Evolutionary conservation across 805 yeast genomes (phyloP), one percentile per base, ranked within the genome.

Genomic region (Candida dajiaensis): DNA sequence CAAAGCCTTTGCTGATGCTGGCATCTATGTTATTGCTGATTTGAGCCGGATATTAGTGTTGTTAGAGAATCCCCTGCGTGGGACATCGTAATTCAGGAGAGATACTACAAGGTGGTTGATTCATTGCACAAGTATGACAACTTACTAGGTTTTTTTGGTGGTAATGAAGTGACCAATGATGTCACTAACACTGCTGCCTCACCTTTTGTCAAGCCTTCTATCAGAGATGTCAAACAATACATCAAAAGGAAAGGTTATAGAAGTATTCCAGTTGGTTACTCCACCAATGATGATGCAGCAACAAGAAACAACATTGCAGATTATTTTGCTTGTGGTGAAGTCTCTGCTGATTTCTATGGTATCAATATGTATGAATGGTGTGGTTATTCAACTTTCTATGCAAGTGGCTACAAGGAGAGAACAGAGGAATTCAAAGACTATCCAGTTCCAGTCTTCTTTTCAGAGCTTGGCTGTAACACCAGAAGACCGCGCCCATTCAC

Each of bases 131-230:
- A 77, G 57, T 92, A 90, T 69, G 68, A 83, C 41, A 92, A 92
- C 68, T 78, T 88, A 18, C 73, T 92, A 52, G 99, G 98, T 2
- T 90, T 88, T 76, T 90, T 92, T 68, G 98, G 98, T 25, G 99
- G 98, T 51, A 94, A 94, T 68, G 99, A 92, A 75, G 98, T 94
- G 45, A 80, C 92, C 50, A 92, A 90, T 67, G 89, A 87, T 61
- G 69, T 68, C 39, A 70, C 89, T 42, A 90, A 88, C 67, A 86
- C 97, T 13, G 83, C 81, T 56, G 87, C 97, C 28, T 89, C 97
- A 25, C 89, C 97, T 2, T 92, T 82, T 67, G 96, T 94, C 47
- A 94, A 92, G 74, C 97, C 98, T 26, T 96, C 98, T 16, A 76
- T 94, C 51, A 83, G 99, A 68, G 99, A 92, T 65, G 76, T 78